Base-by-base conservation (phyloP, 306 rosid genomes). In the Ceratonia siliqua region DNA sequence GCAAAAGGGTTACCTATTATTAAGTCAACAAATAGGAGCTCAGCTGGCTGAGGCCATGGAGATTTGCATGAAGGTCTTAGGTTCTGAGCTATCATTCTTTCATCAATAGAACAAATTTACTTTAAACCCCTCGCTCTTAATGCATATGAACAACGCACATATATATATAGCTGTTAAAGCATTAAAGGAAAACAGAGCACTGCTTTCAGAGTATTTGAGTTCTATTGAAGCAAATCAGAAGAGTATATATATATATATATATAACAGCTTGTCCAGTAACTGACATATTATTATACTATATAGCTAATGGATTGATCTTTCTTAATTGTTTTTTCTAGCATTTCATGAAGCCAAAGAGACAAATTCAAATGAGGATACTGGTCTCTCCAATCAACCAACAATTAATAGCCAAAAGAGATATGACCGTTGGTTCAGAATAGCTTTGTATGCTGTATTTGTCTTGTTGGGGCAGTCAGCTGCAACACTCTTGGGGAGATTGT, bases 401-500 rank as follows among this genome's bases (percentile, higher is more conserved):
- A 70, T 15, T 5, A 1, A 13, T 8, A 32, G 0, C 20, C 32
- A 45, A 32, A 77, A 12, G 28, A 63, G 68, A n/a, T 56, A 66
- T 25, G 2, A 36, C 12, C 74, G 75, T 38, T 82, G 86, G 82
- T 57, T 82, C 52, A 41, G 39, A 38, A 64, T 82, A 12, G 66
- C 30, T 20, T 52, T 82, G 5, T 79, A 75, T 10, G 17, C 42
- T 18, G 1, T 76, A 22, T 28, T 79, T 36, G 55, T 79, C 72
- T 52, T 85, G 43, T 55, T 48, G 6, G 86, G 86, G 28, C 84
- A 82, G 17, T 39, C 80, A 52, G 24, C 39, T 36, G 73, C 84
- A 79, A 14, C 52, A 56, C 68, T 85, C 1, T 43, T 82, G 50
- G 86, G 80, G 10, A 82, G 86, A 65, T 36, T 54, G 35, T 85